Percentiles rank a stretch among this genome's conserved stretches.
These are phyloP conservation scores for Colletotrichum theobromicola DNA, from an alignment of 2,329 filamentous ascomycete species.

Conservation along the genomic window DNA sequence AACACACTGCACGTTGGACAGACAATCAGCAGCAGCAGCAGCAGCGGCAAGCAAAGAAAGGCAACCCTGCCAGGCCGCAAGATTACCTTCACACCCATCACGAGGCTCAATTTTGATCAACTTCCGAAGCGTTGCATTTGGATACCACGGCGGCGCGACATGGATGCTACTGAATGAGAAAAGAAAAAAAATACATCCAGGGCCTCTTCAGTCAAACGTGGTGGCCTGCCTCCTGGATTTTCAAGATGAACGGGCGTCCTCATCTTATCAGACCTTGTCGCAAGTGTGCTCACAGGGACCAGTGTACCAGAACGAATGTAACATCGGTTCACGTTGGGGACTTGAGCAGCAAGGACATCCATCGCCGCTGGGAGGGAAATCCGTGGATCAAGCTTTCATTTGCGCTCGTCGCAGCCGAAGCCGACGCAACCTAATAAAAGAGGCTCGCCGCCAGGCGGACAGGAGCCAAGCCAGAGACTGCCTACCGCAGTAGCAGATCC, in stretches of 20 bases:
- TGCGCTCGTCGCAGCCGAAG: background rate
- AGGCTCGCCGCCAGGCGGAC: background rate
- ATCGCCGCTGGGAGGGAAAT: background rate
- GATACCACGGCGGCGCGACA: background rate
- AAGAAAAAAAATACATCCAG: background rate
- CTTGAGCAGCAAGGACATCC: background rate
- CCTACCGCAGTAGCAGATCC: background rate
- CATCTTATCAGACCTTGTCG: constrained; percentile 13
- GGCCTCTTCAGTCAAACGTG: background rate
- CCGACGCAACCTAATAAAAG: background rate
- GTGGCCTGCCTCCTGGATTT: background rate
- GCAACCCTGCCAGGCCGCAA: background rate
- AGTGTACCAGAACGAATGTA: constrained; percentile 11
- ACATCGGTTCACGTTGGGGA: background rate
- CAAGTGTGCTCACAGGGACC: background rate
- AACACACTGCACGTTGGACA: background rate
- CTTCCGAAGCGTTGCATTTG: background rate
- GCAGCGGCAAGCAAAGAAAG: background rate
- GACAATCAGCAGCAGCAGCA: background rate
- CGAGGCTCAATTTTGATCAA: constrained; percentile 12
- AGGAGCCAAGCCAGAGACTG: background rate
- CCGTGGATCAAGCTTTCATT: background rate
- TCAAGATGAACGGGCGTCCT: constrained; percentile 17
- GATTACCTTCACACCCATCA: constrained; percentile 1
- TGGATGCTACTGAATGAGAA: background rate